Percentiles rank a stretch among this genome's conserved stretches.
phyloP scores from a whole-genome alignment of 169 alveolate species.

The Amoebophrya sp. region DNA sequence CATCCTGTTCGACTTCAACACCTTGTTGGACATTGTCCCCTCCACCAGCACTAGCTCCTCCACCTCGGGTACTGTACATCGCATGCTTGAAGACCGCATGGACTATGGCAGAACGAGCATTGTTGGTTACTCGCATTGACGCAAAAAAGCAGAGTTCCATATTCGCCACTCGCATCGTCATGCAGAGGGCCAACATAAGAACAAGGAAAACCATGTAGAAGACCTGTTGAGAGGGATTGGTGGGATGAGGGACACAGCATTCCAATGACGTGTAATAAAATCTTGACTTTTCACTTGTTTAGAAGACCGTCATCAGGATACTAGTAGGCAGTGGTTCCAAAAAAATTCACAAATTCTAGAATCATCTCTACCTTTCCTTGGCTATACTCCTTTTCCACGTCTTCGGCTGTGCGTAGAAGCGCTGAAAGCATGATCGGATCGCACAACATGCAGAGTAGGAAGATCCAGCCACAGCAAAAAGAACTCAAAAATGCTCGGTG shows the following conservation, averaged over 20 bases:
- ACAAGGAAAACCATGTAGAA: neutral
- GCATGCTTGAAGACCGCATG: neutral
- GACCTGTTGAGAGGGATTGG: neutral
- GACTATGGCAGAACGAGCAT: neutral
- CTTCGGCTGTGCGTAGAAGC: neutral
- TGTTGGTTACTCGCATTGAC: neutral
- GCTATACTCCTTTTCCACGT: neutral
- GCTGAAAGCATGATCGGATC: neutral
- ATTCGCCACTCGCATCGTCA: neutral
- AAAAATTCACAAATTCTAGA: no score
- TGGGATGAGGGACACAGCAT: no score
- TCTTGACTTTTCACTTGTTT: no score
- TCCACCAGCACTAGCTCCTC: neutral
- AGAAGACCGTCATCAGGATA: no score
- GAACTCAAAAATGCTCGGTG: neutral
- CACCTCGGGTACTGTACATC: neutral
- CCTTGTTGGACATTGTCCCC: neutral
- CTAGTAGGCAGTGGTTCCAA: no score
- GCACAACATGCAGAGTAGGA: neutral
- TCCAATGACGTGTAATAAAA: no score
- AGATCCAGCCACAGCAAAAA: neutral
- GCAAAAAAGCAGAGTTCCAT: neutral
- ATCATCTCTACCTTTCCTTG: neutral
- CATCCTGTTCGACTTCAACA: no score
- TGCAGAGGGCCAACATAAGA: neutral